These are phyloP conservation scores for Cytospora piceae DNA, from an alignment of 2,329 filamentous ascomycete species.

Conservation along the genomic window DNA sequence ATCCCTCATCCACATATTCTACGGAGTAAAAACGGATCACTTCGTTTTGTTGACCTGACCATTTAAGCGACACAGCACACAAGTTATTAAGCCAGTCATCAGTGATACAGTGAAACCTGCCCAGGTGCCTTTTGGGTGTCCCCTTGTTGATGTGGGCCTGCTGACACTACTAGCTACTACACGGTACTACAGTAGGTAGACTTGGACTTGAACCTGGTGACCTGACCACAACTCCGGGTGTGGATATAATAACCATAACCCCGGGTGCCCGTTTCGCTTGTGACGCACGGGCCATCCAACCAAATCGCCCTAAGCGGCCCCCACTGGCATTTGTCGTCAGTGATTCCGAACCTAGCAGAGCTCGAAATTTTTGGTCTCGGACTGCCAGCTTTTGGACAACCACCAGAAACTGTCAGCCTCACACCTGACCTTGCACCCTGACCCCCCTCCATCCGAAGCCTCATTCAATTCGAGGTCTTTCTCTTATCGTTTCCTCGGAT, in stretches of 20 bases:
- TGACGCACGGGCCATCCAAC: constrained; percentile 13
- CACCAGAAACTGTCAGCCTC: constrained; percentile 25
- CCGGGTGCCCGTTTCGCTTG: background rate
- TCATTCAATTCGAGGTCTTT: constrained; percentile 11
- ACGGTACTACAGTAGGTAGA: too few species aligned
- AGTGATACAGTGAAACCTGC: background rate
- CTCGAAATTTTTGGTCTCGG: constrained; percentile 32
- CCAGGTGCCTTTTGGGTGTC: too few species aligned
- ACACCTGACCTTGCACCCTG: background rate
- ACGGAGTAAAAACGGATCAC: background rate
- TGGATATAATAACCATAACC: background rate
- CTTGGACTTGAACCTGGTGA: too few species aligned
- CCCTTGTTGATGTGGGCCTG: background rate
- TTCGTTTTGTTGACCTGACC: background rate
- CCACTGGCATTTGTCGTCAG: constrained; percentile 29
- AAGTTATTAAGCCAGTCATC: background rate
- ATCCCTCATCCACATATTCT: background rate
- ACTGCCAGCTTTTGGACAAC: constrained; percentile 19
- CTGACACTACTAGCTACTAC: too few species aligned
- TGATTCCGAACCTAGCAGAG: constrained; percentile 24
- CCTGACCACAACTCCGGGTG: background rate
- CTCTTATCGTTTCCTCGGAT: constrained; percentile 6
- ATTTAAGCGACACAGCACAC: background rate
- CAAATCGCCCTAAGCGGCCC: constrained; percentile 1
- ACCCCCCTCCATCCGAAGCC: constrained; percentile 11